These are phyloP conservation scores for Aegle marmelos DNA, from an alignment of 345 rosid species.

Conservation along the genomic window DNA sequence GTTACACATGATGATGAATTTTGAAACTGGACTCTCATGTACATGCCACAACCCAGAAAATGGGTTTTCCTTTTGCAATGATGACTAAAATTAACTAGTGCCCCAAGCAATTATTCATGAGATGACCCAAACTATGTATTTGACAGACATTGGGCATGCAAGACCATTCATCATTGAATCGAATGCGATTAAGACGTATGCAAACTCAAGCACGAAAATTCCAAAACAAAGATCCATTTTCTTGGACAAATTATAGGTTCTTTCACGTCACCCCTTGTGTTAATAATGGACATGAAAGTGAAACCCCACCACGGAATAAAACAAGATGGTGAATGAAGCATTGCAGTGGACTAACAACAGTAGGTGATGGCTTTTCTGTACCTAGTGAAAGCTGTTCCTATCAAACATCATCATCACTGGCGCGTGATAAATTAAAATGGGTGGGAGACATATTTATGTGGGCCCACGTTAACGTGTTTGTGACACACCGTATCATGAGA, in stretches of 20 bases:
- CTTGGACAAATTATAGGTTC: neutral
- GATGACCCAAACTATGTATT: neutral
- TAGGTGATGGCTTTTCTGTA: neutral
- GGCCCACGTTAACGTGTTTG: neutral
- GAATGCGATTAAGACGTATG: neutral
- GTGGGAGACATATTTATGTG: neutral
- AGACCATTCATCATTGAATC: neutral
- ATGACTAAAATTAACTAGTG: neutral
- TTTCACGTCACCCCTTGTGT: neutral
- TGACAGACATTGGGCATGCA: neutral
- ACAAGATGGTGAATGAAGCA: neutral
- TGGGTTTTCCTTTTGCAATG: neutral
- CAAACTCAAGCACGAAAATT: neutral
- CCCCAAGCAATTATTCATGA: neutral
- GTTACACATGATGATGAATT: neutral
- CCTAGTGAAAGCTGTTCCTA: neutral
- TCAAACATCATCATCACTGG: neutral
- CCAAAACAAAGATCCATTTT: neutral
- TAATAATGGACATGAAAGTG: neutral
- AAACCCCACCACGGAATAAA: neutral
- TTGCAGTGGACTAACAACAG: neutral
- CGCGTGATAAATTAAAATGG: neutral
- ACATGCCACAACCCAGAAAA: neutral
- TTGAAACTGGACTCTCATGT: neutral
- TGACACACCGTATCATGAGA: neutral